Evolutionary conservation across 2,329 filamentous ascomycete genomes (phyloP), one percentile per base, ranked within the genome.

Genomic region (Neonectria magnoliae): DNA sequence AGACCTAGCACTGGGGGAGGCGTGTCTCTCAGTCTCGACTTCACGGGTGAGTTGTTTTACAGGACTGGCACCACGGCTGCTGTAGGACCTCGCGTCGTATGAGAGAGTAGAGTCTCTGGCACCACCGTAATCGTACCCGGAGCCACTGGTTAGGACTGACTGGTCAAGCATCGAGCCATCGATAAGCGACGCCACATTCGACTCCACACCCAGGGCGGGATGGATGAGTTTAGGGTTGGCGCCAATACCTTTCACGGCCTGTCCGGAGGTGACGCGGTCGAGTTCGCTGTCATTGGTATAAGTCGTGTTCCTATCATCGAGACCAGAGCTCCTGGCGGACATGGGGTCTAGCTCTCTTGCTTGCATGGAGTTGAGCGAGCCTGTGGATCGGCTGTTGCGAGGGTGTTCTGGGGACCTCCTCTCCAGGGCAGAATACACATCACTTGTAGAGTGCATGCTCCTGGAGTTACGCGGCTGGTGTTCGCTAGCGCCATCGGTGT

Each of bases 141-240:
- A 90, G 10, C 83, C 84, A 38, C 75, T 82, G 3, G 89, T 94
- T 57, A 97, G 76, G 13, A 91, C 87, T 2, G 93, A 97, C 56
- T 86, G 86, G 5, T 88, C 86, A 16, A 88, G 76, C 77, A 86
- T 82, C 0, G 93, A 95, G 18, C 94, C 93, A 71, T 96, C 91
- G 2, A 90, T 82, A 7, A 98, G 83, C 16, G 94, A 98, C 8
- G 95, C 95, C 11, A 98, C 94, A 10, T 92, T 92, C 14, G 94
- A 98, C 78, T 98, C 94, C 0, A 97, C 90, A 2, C 87, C 93
- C 36, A 89, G 76, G 2, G 88, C 88, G 1, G 88, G 90, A 71
- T 94, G 89, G 3, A 97, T 86, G 74, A 93, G 91, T 69, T 93
- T 86, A 2, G 93, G 91, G 71, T 93, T 97, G 11, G 90, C 89